phyloP scores from a whole-genome alignment of 2,329 filamentous ascomycete genomes.

The Aspergillus pseudoterreus region DNA sequence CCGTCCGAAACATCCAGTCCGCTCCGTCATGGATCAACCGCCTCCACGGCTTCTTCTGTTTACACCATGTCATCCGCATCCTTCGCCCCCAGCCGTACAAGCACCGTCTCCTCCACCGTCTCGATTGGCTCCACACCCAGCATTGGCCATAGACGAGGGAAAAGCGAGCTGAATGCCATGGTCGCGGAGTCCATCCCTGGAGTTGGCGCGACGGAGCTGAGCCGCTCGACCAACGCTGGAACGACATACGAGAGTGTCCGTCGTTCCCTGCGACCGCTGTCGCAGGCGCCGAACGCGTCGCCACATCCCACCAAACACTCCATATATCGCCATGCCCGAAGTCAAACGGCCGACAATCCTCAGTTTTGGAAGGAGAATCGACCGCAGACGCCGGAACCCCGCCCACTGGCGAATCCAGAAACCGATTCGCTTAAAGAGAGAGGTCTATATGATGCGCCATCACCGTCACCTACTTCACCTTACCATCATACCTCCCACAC shows the following conservation, averaged over 20 bases:
- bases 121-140: conserved; percentile 55
- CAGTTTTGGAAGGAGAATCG: conserved; percentile 33
- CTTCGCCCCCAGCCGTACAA: conserved; percentile 56
- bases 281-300: conserved; percentile 58
- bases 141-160: conserved; percentile 65
- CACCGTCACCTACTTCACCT: conserved; percentile 18
- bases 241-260: conserved; percentile 69
- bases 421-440: conserved; percentile 23
- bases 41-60: conserved; percentile 53
- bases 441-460: conserved; percentile 19
- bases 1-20: conserved; percentile 44
- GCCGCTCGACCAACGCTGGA: conserved; percentile 46
- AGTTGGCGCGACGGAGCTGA: conserved; percentile 16
- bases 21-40: conserved; percentile 52
- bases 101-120: conserved; percentile 69
- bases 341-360: conserved; percentile 61
- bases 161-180: conserved; percentile 66
- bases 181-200: conserved; percentile 32
- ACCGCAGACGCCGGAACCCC: conserved; percentile 30
- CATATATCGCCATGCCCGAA: conserved; percentile 47
- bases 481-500: conserved; percentile 22
- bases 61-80: conserved; percentile 49
- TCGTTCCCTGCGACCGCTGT: conserved; percentile 71
- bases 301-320: conserved; percentile 34
- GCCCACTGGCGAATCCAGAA: conserved; percentile 25